phyloP scores from a whole-genome alignment of 768 basidiomycete species.

The Clitopilus passeckerianus region DNA sequence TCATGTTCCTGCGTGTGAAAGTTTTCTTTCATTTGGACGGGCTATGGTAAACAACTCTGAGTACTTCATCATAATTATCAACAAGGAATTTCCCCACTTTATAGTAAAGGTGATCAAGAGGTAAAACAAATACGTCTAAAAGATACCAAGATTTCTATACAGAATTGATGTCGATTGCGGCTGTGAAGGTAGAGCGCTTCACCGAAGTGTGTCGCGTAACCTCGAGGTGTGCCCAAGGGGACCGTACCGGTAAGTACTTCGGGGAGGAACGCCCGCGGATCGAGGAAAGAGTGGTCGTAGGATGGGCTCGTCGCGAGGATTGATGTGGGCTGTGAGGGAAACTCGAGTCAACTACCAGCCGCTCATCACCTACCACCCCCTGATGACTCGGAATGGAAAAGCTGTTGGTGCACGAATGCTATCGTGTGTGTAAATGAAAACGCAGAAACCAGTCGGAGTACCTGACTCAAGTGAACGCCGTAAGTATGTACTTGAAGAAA shows the following conservation, averaged over 20 bases:
- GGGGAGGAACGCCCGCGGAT: not conserved
- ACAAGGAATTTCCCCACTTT: conserved; percentile 1
- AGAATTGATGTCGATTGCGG: not conserved
- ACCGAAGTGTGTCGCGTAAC: not conserved
- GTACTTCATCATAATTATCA: not conserved
- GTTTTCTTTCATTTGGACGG: not conserved
- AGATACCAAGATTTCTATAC: not conserved
- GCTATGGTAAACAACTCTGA: not conserved
- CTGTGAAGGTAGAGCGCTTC: not conserved
- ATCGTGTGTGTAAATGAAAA: not conserved
- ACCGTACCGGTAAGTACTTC: not conserved
- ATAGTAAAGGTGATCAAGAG: not conserved
- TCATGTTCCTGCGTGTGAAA: not conserved
- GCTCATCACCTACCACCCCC: not conserved
- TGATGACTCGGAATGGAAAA: not conserved
- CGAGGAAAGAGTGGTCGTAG: not conserved
- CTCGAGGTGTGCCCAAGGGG: not conserved
- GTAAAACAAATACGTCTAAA: not conserved
- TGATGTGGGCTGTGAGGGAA: not conserved
- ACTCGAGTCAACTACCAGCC: not conserved
- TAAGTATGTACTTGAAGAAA: conserved; percentile 1
- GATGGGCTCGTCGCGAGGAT: not conserved
- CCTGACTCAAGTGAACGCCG: not conserved
- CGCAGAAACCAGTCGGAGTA: conserved; percentile 2
- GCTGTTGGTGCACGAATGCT: not conserved